Base-by-base conservation (phyloP, 257 asterid species). In the Salvia miltiorrhiza region DNA sequence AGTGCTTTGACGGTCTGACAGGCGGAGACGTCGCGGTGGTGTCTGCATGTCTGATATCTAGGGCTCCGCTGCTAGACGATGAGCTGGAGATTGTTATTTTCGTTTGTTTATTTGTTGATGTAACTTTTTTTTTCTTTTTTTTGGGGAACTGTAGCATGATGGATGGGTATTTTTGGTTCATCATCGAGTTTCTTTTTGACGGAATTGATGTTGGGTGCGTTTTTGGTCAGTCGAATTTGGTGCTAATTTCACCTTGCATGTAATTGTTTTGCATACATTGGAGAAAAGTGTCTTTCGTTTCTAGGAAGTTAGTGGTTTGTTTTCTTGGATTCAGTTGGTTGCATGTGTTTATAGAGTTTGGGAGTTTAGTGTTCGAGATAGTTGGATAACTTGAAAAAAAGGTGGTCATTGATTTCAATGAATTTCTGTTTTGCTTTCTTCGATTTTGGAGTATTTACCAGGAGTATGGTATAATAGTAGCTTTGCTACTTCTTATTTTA, bases 41-140 rank as follows among this genome's bases (percentile, higher is more conserved):
- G 73, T 57, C 62, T 70, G 75, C 80, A 66, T 70, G 76, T 20
- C 16, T 49, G 6, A 21, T n/a, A 52, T 40, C 37, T 20, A 56
- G 73, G 63, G 55, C 39, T 59, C 47, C 44, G 30, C 21, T 60
- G 35, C 24, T 57, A 19, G 72, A 21, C 56, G 20, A 17, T 7
- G 67, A 70, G 64, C 20, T 16, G 24, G 52, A 26, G 65, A 70
- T 47, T 37, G 23, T 4, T 12, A 49, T 54, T 48, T 4, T 44
- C 17, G 9, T 44, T 40, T 11, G 44, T 63, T 23, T 68, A 16
- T 52, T 52, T 17, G 9, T 41, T 43, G 3, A 12, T 2, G 39
- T 1, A 39, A 12, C 20, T 20, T 52, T 63, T 49, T 49, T 32
- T 20, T 7, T 10, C 8, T 45, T 14, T 16, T 2, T 49, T 19